Base-by-base conservation (phyloP, 805 yeast species). In the Schizosaccharomyces octosporus region DNA sequence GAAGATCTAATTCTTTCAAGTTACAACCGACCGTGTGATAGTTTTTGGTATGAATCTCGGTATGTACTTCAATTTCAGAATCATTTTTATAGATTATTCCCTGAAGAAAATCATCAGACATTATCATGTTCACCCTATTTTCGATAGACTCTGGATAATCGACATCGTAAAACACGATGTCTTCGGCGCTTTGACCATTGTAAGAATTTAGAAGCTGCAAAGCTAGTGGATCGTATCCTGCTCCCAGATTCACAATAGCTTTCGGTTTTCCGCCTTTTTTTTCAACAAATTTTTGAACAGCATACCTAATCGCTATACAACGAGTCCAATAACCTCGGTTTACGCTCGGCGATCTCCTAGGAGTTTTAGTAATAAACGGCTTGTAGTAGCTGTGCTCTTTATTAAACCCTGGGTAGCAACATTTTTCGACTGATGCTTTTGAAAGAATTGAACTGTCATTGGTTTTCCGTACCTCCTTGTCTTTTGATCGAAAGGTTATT, bases 291-390 rank as follows among this genome's bases (percentile, higher is more conserved):
- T 75, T 71, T 32, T 74, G 71, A 15, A 85, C 73, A 48, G 79
- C 70, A 54, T 74, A 74, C 63, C 79, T 76, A 60, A 86, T 81
- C 2, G 86, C 80, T 66, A 82, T 81, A 81, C 85, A 81, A 63
- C 95, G 74, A 11, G 84, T 73, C 89, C 93, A 85, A 70, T 85
- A 85, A 0, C 94, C 94, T 65, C 94, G 72, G 67, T 86, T 86
- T 48, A 85, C 84, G 3, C 85, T 82, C 0, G 95, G 94, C 0
- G 90, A 81, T 58, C 95, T 72, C 68, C 89, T 74, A 60, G 80
- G 80, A 1, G 80, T 76, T 63, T 80, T 81, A 41, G 77, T 76
- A 2, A 86, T 94, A 71, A 85, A 85, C 42, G 62, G 64, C 42
- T 48, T 48, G 61, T 21, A 43, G 31, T 21, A 41, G 15, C n/a